Base-by-base conservation (phyloP, 2,329 filamentous ascomycete genomes). In the Cadophora sp. region DNA sequence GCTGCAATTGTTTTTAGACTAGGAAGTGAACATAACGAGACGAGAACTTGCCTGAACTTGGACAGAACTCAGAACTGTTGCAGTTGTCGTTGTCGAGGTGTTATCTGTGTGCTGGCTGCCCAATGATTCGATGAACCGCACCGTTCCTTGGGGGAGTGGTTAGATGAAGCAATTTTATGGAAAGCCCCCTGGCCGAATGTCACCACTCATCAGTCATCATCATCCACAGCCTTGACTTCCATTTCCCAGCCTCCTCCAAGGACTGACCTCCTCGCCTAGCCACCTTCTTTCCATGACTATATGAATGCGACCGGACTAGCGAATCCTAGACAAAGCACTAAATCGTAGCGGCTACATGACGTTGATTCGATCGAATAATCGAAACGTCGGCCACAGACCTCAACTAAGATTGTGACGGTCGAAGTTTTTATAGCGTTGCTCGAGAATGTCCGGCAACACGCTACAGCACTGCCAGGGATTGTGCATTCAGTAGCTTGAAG, bases 151-250 rank as follows among this genome's bases (percentile, higher is more conserved):
- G 14, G 33, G 58, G 33, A 43, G 33, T 4, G 9, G 60, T 62
- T 59, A 66, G 59, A 66, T 66, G 65, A 66, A 63, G 59, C 45
- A 66, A 59, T 59, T 59, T 59, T 59, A 45, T 43, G 56, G 36
- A 39, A 27, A 30, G 56, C 14, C 36, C 55, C 41, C 20, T 43
- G 56, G 16, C 30, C 11, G 36, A 58, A 58, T 22, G 53, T 58
- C 53, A 58, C 53, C 53, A 58, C 11, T n/a, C 22, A 50, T 39
- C 11, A 39, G 36, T 39, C 30, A 30, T 30, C 27, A 3, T 3
- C 27, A 30, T 6, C 39, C 20, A 30, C 20, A 45, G 56, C 56
- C 39, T 59, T 30, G 41, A 59, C 22, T 43, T 22, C 9, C n/a
- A 51, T n/a, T 41, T 43, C 39, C 56, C 36, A 43, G 22, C 36